Percentiles rank a stretch among this genome's conserved stretches.
These are phyloP conservation scores for Ceratocystis papillata DNA, from an alignment of 2,329 filamentous ascomycete genomes.

Conservation along the genomic window DNA sequence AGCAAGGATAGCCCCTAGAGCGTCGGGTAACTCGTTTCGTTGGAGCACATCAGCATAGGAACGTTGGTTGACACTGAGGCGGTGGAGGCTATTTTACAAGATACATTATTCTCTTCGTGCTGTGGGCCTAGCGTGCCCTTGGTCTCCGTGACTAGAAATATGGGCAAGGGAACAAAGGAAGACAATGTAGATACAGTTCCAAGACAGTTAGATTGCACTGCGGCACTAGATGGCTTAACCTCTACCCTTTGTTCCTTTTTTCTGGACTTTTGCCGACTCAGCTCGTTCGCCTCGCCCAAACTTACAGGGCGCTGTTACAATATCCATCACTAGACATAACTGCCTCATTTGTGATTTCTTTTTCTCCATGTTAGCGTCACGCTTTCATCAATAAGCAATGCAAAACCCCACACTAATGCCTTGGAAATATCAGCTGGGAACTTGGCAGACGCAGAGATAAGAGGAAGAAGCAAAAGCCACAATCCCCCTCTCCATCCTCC, in stretches of 20 bases:
- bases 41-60: not conserved
- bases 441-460: slow-evolving; percentile 1
- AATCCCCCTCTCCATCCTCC: not conserved
- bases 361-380: not conserved
- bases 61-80: not conserved
- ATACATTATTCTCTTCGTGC: not conserved
- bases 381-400: not conserved
- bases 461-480: not conserved
- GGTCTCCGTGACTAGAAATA: not conserved
- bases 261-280: not conserved
- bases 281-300: slow-evolving; percentile 3
- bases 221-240: not conserved
- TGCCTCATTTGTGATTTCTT: slow-evolving; percentile 10
- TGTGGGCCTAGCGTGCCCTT: not conserved
- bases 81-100: not conserved
- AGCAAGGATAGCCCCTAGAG: not conserved
- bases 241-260: not conserved
- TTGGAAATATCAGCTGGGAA: not conserved
- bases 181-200: not conserved
- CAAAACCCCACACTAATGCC: not conserved
- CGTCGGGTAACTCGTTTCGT: not conserved
- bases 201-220: not conserved
- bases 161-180: not conserved
- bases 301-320: not conserved
- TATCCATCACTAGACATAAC: not conserved